These are phyloP conservation scores for Auriscalpium vulgare DNA, from an alignment of 768 basidiomycete species.

Conservation along the genomic window DNA sequence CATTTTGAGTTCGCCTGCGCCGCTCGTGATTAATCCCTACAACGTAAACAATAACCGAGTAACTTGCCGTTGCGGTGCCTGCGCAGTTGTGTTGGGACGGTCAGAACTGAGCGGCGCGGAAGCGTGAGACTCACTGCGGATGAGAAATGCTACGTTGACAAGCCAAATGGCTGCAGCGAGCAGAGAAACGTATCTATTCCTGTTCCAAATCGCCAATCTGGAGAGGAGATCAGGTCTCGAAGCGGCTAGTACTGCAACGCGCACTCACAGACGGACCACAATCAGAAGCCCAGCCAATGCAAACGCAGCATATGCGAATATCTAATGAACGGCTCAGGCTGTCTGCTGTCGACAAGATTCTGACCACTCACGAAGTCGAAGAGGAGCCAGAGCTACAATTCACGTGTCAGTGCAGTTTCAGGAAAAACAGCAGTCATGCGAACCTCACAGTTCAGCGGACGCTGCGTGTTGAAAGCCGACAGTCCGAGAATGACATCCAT, in stretches of 20 bases:
- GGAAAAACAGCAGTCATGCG: neutral
- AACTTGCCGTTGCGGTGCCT: too few species aligned
- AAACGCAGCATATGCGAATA: neutral
- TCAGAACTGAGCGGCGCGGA: neutral
- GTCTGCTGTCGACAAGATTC: neutral
- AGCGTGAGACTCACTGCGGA: slow-evolving; percentile 5
- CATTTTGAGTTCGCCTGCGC: neutral
- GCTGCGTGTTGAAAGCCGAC: neutral
- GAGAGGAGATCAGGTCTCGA: neutral
- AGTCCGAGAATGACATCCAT: neutral
- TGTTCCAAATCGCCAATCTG: slow-evolving; percentile 1
- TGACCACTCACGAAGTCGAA: neutral
- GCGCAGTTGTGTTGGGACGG: too few species aligned
- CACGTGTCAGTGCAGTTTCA: neutral
- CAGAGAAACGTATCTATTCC: neutral
- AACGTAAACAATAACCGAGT: too few species aligned
- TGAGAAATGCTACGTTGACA: slow-evolving; percentile 3
- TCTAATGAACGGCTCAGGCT: neutral
- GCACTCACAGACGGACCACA: slow-evolving; percentile 7
- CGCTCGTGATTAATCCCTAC: neutral
- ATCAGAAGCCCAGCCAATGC: neutral
- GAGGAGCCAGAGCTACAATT: slow-evolving; percentile 3
- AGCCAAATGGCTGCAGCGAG: neutral
- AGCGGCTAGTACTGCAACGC: too few species aligned
- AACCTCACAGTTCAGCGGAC: slow-evolving; percentile 3